These are phyloP conservation scores for Apostasia shenzhenica DNA, from an alignment of 106 monocot genomes.

Conservation along the genomic window DNA sequence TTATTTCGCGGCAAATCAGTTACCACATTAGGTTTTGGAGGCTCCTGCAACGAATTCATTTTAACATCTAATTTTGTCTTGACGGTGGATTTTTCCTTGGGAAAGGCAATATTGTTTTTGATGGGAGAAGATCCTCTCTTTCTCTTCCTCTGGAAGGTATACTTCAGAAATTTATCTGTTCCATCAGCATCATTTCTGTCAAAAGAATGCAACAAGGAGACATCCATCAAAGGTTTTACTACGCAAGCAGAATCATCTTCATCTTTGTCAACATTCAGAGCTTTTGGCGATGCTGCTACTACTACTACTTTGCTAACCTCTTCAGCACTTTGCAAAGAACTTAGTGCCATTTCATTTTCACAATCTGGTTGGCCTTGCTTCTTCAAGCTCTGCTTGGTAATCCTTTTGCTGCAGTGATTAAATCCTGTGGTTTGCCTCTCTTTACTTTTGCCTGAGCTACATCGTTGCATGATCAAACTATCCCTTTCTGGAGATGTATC, in stretches of 20 bases:
- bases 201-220: background rate
- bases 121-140: constrained; percentile 15
- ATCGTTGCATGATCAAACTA: constrained; percentile 1
- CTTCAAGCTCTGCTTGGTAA: background rate
- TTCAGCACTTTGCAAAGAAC: background rate
- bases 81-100: constrained; percentile 3
- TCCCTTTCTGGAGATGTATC: background rate
- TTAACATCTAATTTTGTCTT: constrained; percentile 5
- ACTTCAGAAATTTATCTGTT: constrained; percentile 21
- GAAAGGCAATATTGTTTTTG: constrained; percentile 4
- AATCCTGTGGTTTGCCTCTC: constrained; percentile 1
- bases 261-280: background rate
- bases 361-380: background rate
- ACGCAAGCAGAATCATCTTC: background rate
- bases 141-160: constrained; percentile 28
- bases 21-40: constrained; percentile 4
- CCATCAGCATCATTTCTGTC: constrained; percentile 2
- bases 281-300: background rate
- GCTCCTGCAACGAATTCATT: background rate
- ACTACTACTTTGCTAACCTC: background rate
- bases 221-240: background rate
- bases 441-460: background rate
- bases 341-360: background rate
- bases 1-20: constrained; percentile 15
- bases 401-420: constrained; percentile 1